Conservation (phyloP, 495 filamentous ascomycete genomes). For the Antarctomyces pellizariae region DNA sequence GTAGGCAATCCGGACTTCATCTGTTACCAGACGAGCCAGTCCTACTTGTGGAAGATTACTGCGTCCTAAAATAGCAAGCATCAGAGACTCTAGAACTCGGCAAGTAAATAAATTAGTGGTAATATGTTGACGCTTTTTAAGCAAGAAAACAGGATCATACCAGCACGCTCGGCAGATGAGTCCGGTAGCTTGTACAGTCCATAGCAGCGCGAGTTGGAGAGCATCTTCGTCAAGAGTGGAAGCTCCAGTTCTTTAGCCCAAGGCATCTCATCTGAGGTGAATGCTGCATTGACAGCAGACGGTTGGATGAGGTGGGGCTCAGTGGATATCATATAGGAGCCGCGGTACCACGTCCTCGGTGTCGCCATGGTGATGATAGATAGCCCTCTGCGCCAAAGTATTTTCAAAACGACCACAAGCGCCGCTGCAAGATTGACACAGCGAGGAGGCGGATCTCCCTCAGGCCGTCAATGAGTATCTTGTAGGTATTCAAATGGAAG, state of each 20-base stretch:
- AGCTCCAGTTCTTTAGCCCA: constrained; percentile 24
- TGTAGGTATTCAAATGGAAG: too few relatives aligned
- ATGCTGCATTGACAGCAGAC: constrained; percentile 23
- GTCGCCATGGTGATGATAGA: too few relatives aligned
- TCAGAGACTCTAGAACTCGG: background rate
- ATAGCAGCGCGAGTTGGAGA: constrained; percentile 29
- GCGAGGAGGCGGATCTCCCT: too few relatives aligned
- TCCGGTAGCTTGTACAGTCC: constrained; percentile 23
- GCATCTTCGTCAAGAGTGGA: constrained; percentile 16
- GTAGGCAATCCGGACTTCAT: constrained; percentile 40
- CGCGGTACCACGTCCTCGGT: too few relatives aligned
- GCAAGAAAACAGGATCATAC: constrained; percentile 5
- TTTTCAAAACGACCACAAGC: too few relatives aligned
- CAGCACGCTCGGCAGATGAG: constrained; percentile 13
- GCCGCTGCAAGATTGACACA: too few relatives aligned
- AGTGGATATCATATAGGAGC: constrained; percentile 31
- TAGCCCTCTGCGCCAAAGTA: too few relatives aligned
- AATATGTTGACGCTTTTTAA: background rate
- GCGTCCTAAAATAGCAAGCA: constrained; percentile 1
- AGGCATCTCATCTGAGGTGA: constrained; percentile 28
- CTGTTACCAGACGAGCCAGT: constrained; percentile 38
- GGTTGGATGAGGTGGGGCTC: constrained; percentile 23
- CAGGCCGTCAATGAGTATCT: too few relatives aligned
- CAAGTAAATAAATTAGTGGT: constrained; percentile 5
- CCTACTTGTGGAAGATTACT: constrained; percentile 20